These are phyloP conservation scores for Limnanthes douglasii DNA, from an alignment of 345 rosid genomes.

Conservation along the genomic window DNA sequence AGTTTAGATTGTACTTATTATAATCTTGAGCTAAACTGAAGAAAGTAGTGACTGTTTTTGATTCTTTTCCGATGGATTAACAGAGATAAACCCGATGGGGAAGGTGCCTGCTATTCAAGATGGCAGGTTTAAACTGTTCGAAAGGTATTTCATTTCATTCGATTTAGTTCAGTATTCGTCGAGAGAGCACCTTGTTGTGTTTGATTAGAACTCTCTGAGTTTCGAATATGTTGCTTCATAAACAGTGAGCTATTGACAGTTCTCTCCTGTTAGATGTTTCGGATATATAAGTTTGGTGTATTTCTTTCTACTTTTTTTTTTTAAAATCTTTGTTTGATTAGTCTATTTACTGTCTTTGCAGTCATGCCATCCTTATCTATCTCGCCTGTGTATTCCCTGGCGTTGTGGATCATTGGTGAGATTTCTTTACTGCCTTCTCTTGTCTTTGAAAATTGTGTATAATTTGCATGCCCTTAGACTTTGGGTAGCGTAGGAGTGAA, in stretches of 20 bases:
- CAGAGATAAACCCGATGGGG: slow-evolving; percentile 61
- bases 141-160: slow-evolving; percentile 36
- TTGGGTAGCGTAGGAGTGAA: too few species aligned
- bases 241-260: too few species aligned
- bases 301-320: not conserved
- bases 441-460: too few species aligned
- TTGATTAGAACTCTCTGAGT: not conserved
- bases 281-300: not conserved
- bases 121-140: slow-evolving; percentile 68
- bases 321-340: not conserved
- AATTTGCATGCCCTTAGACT: too few species aligned
- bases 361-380: slow-evolving; percentile 76
- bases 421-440: not conserved
- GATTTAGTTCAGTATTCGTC: too few species aligned
- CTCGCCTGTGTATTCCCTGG: slow-evolving; percentile 69
- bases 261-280: slow-evolving; percentile 5
- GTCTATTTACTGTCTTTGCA: too few species aligned
- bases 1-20: too few species aligned
- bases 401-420: slow-evolving; percentile 75
- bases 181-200: not conserved
- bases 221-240: not conserved
- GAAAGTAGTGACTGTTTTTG: slow-evolving; percentile 1
- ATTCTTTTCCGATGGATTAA: not conserved
- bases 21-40: too few species aligned
- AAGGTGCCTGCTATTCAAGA: slow-evolving; percentile 68